A percentile compares a stretch with the other conserved stretches of the same genome.
phyloP scores from a whole-genome alignment of 176 grass and related monocot genomes.

The Rhynchospora tenuis region DNA sequence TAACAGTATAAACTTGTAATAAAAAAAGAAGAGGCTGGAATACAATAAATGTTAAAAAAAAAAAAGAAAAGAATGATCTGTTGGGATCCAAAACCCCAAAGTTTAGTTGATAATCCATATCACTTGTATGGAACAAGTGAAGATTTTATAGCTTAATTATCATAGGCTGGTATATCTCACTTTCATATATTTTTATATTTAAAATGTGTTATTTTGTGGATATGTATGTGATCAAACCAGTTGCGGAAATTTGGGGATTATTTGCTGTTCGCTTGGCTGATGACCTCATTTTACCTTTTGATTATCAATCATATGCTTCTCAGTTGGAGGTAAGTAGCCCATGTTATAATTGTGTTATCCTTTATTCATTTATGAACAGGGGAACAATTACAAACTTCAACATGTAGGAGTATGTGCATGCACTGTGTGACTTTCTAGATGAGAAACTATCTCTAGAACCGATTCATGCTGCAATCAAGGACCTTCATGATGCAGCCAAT shows the following conservation, averaged over 20 bases:
- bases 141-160: background rate
- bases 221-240: slow-evolving; percentile 37
- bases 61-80: no score
- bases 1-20: background rate
- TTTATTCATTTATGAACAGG: slow-evolving; percentile 1
- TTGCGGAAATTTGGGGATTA: slow-evolving; percentile 89
- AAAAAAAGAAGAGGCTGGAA: background rate
- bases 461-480: slow-evolving; percentile 44
- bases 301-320: slow-evolving; percentile 60
- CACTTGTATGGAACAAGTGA: background rate
- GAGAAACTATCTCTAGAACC: slow-evolving; percentile 32
- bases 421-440: slow-evolving; percentile 33
- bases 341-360: slow-evolving; percentile 11
- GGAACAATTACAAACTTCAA: background rate
- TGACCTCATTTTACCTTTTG: slow-evolving; percentile 83
- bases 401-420: slow-evolving; percentile 56
- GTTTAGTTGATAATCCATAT: background rate
- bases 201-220: background rate
- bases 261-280: slow-evolving; percentile 69
- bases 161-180: background rate
- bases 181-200: background rate
- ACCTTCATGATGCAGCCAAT: slow-evolving; percentile 43
- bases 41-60: background rate
- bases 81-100: background rate
- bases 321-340: slow-evolving; percentile 57